Conservation (phyloP, 139 green algal species). For the Chloropicon primus region DNA sequence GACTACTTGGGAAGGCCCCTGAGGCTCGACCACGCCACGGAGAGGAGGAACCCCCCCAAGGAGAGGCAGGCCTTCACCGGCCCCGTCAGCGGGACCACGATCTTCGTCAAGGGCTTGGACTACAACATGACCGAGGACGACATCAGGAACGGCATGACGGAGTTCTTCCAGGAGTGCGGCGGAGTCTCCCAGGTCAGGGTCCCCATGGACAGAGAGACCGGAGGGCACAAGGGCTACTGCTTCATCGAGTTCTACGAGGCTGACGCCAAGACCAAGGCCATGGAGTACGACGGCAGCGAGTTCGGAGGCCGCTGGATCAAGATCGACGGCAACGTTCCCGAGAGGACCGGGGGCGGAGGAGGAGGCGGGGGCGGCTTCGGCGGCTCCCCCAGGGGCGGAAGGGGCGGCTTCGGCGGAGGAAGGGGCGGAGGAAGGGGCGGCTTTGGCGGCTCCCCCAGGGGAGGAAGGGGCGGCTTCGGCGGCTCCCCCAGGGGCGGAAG, state of each 20-base stretch:
- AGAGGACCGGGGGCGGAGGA: conserved; percentile 5
- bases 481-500: conserved; percentile 22
- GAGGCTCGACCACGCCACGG: conserved; percentile 18
- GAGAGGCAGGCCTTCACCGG: neutral
- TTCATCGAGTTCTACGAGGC: conserved; percentile 51
- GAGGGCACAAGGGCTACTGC: conserved; percentile 55
- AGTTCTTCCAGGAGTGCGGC: conserved; percentile 41
- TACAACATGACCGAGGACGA: conserved; percentile 45
- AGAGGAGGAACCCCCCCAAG: conserved; percentile 1
- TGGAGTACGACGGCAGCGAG: conserved; percentile 41
- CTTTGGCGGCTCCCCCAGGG: conserved; percentile 12
- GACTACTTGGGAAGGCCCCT: conserved; percentile 42
- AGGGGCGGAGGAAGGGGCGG: conserved; percentile 27
- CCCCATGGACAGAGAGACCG: conserved; percentile 55
- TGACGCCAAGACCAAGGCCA: conserved; percentile 42
- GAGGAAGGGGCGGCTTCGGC: conserved; percentile 16
- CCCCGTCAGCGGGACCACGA: conserved; percentile 20
- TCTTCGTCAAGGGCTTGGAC: conserved; percentile 72
- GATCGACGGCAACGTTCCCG: conserved; percentile 34
- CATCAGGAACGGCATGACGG: conserved; percentile 39
- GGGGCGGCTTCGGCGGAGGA: conserved; percentile 4
- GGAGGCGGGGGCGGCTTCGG: conserved; percentile 15
- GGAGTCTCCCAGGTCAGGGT: conserved; percentile 45
- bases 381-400: neutral
- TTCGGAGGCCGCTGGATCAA: conserved; percentile 44